phyloP scores from a whole-genome alignment of 2,329 filamentous ascomycete genomes.

The Cladosporium sp. region DNA sequence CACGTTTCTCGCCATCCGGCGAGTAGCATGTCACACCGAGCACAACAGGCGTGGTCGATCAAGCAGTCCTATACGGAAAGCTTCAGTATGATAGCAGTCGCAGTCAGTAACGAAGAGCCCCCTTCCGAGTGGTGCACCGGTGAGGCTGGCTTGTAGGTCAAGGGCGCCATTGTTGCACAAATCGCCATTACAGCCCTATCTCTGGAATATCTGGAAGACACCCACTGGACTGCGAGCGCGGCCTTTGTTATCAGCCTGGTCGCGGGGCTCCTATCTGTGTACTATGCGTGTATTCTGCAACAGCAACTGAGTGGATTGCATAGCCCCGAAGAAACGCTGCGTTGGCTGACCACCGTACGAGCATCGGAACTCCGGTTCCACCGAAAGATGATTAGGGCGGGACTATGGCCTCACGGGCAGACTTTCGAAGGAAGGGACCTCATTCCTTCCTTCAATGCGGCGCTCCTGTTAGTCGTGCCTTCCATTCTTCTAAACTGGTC shows the following conservation, averaged over 20 bases:
- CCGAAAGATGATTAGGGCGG: neutral
- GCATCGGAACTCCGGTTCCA: no score
- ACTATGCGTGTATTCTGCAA: conserved; percentile 1
- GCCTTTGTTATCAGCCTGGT: neutral
- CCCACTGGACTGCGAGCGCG: conserved; percentile 1
- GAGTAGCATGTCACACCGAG: no score
- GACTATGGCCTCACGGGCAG: no score
- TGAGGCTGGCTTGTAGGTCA: neutral
- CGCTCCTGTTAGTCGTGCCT: neutral
- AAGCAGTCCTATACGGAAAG: neutral
- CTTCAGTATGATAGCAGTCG: conserved; percentile 3
- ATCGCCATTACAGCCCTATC: conserved; percentile 1
- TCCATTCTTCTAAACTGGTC: neutral
- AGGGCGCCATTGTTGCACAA: conserved; percentile 7
- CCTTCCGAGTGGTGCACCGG: no score
- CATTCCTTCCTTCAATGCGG: neutral
- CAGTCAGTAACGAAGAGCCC: neutral
- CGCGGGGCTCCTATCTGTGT: neutral
- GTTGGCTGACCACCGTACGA: neutral
- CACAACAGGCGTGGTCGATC: neutral
- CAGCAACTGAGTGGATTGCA: neutral
- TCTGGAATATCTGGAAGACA: neutral
- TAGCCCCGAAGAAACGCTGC: neutral
- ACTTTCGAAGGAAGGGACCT: no score
- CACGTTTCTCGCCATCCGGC: neutral